phyloP scores from a whole-genome alignment of 2,329 filamentous ascomycete species.

The Alternaria hordeiaustralica region DNA sequence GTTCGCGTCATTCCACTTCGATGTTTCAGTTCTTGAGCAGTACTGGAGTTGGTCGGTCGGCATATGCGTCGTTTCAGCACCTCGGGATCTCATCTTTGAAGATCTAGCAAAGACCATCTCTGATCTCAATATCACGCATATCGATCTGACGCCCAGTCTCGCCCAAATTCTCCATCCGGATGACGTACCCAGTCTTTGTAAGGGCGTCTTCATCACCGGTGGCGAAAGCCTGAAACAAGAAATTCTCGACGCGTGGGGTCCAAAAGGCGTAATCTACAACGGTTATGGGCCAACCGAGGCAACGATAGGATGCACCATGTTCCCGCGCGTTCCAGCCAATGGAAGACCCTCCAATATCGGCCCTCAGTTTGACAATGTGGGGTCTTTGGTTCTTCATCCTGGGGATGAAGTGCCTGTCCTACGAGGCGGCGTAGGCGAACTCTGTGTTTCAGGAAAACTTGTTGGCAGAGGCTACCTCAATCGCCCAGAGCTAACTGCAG shows the following conservation, averaged over 20 bases:
- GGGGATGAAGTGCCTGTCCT: conserved; percentile 74
- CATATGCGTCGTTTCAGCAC: conserved; percentile 81
- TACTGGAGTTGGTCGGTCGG: conserved; percentile 96
- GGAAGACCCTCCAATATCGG: conserved; percentile 90
- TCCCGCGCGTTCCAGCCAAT: conserved; percentile 76
- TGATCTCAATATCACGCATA: conserved; percentile 79
- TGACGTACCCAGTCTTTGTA: conserved; percentile 79
- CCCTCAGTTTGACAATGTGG: conserved; percentile 84
- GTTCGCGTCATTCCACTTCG: conserved; percentile 93
- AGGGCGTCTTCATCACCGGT: conserved; percentile 90
- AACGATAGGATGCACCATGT: conserved; percentile 92
- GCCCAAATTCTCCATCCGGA: conserved; percentile 79
- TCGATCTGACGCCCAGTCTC: conserved; percentile 88
- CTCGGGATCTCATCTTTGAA: conserved; percentile 83
- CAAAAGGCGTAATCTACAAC: conserved; percentile 83
- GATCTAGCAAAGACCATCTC: conserved; percentile 78
- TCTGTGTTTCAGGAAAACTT: conserved; percentile 85
- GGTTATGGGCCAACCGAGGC: conserved; percentile 90
- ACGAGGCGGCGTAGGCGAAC: conserved; percentile 80
- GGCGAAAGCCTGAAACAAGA: conserved; percentile 89
- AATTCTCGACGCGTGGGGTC: conserved; percentile 85
- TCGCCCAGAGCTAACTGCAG: conserved; percentile 74
- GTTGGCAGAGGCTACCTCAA: conserved; percentile 92
- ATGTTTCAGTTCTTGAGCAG: conserved; percentile 90
- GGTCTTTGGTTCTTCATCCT: conserved; percentile 76